These are phyloP conservation scores for Mollisiaceae sp. DNA, from an alignment of 2,329 filamentous ascomycete species.

Conservation along the genomic window DNA sequence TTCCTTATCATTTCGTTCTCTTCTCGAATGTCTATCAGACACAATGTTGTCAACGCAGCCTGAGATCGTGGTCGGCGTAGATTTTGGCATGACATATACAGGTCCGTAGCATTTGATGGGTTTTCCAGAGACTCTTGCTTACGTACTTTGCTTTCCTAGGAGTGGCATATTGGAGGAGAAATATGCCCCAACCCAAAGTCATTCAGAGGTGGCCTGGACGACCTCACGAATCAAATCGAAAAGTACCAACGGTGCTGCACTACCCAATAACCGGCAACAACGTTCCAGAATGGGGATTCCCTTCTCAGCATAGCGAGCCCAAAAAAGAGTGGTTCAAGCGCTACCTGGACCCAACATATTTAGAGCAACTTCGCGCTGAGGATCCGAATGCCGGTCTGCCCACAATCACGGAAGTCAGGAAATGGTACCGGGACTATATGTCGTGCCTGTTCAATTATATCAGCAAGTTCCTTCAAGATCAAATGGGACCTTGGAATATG, in stretches of 20 bases:
- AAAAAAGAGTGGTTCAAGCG: slow-evolving; percentile 10
- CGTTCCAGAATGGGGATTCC: slow-evolving; percentile 2
- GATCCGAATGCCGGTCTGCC: background rate
- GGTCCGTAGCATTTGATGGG: background rate
- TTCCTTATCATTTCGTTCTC: background rate
- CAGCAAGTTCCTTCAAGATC: background rate
- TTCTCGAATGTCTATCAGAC: background rate
- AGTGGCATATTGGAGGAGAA: background rate
- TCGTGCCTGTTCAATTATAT: background rate
- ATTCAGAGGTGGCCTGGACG: background rate
- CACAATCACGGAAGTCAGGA: background rate
- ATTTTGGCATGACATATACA: slow-evolving; percentile 10
- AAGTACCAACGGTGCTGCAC: background rate
- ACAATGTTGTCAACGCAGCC: slow-evolving; percentile 1
- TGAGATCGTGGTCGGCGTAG: slow-evolving; percentile 2
- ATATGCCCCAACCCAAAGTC: background rate
- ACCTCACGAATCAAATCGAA: slow-evolving; percentile 2
- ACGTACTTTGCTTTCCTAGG: background rate
- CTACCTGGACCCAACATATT: background rate
- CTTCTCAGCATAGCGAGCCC: background rate
- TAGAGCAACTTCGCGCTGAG: background rate
- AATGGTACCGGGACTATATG: slow-evolving; percentile 8
- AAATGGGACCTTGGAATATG: background rate
- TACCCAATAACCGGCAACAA: background rate
- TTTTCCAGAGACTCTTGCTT: background rate